Evolutionary conservation across 306 rosid species (phyloP).

Genomic region (Abrus precatorius): DNA sequence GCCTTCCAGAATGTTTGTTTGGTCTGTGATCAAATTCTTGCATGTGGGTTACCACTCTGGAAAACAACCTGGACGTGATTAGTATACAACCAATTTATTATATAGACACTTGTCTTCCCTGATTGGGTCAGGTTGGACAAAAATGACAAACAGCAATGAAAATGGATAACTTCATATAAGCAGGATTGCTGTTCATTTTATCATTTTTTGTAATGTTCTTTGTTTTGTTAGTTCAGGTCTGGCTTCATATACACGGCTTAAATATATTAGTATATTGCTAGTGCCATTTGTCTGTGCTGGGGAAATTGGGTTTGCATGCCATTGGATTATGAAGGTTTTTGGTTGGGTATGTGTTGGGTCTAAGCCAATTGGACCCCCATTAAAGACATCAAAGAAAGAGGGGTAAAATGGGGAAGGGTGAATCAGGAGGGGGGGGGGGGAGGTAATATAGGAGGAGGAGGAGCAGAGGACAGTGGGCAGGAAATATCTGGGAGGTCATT

Average conservation of each 20-base stretch:
- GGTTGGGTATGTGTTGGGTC: neutral
- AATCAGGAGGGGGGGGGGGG: too few species aligned
- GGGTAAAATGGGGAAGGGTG: too few species aligned
- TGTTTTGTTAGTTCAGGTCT: neutral
- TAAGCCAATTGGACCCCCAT: too few species aligned
- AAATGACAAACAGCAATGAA: neutral
- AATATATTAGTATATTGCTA: neutral
- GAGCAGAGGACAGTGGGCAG: too few species aligned
- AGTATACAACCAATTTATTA: neutral
- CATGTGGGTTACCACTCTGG: neutral
- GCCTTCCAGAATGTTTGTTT: neutral
- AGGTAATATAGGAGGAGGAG: too few species aligned
- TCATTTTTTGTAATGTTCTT: neutral
- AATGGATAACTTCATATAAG: slow-evolving; percentile 6
- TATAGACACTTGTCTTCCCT: neutral
- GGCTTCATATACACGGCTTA: neutral
- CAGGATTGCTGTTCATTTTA: neutral
- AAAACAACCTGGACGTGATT: neutral
- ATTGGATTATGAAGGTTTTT: neutral
- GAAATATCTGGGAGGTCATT: too few species aligned
- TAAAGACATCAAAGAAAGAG: too few species aligned
- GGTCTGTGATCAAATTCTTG: neutral
- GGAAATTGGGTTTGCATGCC: neutral
- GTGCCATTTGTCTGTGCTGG: slow-evolving; percentile 5
- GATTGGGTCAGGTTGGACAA: neutral